Evolutionary conservation across 2,329 filamentous ascomycete species (phyloP), one percentile per base, ranked within the genome.

Genomic region (Claviceps humidiphila): DNA sequence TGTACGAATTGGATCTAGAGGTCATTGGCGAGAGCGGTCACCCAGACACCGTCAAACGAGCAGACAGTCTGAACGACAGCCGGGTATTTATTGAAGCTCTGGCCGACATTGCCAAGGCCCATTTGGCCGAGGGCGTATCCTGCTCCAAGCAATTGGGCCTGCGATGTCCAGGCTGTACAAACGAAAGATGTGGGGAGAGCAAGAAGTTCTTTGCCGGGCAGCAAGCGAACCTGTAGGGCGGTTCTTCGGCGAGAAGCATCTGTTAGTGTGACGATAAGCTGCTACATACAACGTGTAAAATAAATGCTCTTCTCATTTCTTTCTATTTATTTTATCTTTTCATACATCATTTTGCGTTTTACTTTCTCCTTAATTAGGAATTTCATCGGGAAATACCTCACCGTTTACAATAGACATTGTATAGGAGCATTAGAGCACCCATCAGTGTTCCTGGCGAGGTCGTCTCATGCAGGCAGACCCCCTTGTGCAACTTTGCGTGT

Each of bases 1-100:
- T 98, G 1, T 97, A 85, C 66, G 93, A 98, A 68, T 74, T 98
- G 50, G 93, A 98, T 66, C 77, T 88, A 61, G 93, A 98, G 69
- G 89, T 98, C 41, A 97, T 98, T 63, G 86, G 88, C 53, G 90
- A 95, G 68, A 88, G 80, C 1, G 82, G 85, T 14, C 80, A 87
- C 61, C 71, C 80, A 0, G 89, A 90, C 37, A 85, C 82, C 0
- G 82, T 98, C 57, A 95, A 94, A 74, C 80, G 93, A 53, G 88
- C 85, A 1, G 93, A 97, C 66, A 94, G 87, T 63, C 69, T 98
- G 62, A 98, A 98, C 63, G 93, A 88, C 51, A 94, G 80, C 66
- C 85, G 83, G 0, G 82, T 91, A 1, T 98, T 98, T 68, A 97
- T 98, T 61, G 71, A 86, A 58, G 93, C 87, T 1, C 75, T 98